phyloP scores from a whole-genome alignment of 495 filamentous ascomycete genomes.

The Neurospora sp. region DNA sequence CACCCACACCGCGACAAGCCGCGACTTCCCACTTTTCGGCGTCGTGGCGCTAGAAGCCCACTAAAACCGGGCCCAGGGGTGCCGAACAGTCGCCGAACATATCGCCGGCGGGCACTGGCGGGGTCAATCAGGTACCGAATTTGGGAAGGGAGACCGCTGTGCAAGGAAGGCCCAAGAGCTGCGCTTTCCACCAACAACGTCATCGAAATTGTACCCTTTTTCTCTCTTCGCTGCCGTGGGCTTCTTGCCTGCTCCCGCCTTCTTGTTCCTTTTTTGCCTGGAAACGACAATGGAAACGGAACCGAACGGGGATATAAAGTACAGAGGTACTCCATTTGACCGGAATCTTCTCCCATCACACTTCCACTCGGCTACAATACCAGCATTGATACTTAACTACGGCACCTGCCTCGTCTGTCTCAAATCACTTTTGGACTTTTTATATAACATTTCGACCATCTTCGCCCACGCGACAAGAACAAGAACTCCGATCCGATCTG shows the following conservation, averaged over 20 bases:
- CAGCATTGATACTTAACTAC: not conserved
- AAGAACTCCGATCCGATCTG: not conserved
- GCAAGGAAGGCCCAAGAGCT: not conserved
- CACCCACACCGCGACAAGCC: not conserved
- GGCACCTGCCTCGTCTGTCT: not conserved
- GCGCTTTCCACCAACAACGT: not conserved
- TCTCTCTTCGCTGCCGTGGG: not conserved
- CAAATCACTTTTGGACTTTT: not conserved
- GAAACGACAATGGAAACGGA: not conserved
- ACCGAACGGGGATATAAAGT: not conserved
- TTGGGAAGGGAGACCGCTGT: not conserved
- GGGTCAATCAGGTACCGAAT: not conserved
- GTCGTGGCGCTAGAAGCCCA: not conserved
- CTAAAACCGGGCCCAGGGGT: not conserved
- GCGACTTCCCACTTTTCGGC: not conserved
- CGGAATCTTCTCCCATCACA: not conserved
- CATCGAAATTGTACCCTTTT: not conserved
- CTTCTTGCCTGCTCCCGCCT: not conserved
- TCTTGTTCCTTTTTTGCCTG: not conserved
- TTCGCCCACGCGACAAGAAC: not conserved
- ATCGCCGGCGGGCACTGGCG: not conserved
- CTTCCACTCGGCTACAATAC: not conserved
- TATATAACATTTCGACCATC: not conserved
- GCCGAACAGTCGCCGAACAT: not conserved
- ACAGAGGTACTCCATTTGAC: not conserved